Evolutionary conservation across 257 asterid genomes (phyloP).

Genomic region (Penstemon barbatus): DNA sequence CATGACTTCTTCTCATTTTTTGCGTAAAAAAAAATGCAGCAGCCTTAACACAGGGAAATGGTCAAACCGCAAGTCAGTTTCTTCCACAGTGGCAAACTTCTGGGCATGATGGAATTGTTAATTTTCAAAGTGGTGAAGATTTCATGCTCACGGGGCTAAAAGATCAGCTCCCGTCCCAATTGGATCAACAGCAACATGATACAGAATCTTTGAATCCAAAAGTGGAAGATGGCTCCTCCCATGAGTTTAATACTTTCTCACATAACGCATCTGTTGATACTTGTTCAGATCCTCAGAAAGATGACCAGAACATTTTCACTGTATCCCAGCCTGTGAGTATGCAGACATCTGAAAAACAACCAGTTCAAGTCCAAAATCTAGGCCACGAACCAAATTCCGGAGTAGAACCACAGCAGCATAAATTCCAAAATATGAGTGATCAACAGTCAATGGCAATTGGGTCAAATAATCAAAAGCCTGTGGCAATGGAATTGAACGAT

Average conservation of each 20-base stretch:
- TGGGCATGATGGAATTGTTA: slow-evolving; percentile 47
- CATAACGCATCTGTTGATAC: slow-evolving; percentile 37
- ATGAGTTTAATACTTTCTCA: slow-evolving; percentile 36
- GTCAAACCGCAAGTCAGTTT: slow-evolving; percentile 47
- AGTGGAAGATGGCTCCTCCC: slow-evolving; percentile 39
- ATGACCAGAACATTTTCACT: slow-evolving; percentile 38
- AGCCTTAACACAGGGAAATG: slow-evolving; percentile 50
- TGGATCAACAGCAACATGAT: slow-evolving; percentile 41
- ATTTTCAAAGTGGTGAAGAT: slow-evolving; percentile 49
- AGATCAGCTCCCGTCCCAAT: slow-evolving; percentile 46
- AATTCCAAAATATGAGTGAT: slow-evolving; percentile 44
- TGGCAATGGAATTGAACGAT: slow-evolving; percentile 42
- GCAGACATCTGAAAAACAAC: slow-evolving; percentile 48
- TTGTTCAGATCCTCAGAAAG: slow-evolving; percentile 31
- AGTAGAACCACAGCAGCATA: slow-evolving; percentile 47
- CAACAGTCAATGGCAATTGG: slow-evolving; percentile 43
- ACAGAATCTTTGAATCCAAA: slow-evolving; percentile 51
- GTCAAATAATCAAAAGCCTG: slow-evolving; percentile 41
- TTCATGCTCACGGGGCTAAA: slow-evolving; percentile 38
- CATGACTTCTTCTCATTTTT: slow-evolving; percentile 17
- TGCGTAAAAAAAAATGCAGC: slow-evolving; percentile 33
- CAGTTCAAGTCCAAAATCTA: slow-evolving; percentile 39
- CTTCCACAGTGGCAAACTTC: slow-evolving; percentile 63
- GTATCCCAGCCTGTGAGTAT: slow-evolving; percentile 42
- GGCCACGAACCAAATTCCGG: slow-evolving; percentile 42